Evolutionary conservation across 1,284 basidiomycete species (phyloP).

Genomic region (Sutorius eximius): DNA sequence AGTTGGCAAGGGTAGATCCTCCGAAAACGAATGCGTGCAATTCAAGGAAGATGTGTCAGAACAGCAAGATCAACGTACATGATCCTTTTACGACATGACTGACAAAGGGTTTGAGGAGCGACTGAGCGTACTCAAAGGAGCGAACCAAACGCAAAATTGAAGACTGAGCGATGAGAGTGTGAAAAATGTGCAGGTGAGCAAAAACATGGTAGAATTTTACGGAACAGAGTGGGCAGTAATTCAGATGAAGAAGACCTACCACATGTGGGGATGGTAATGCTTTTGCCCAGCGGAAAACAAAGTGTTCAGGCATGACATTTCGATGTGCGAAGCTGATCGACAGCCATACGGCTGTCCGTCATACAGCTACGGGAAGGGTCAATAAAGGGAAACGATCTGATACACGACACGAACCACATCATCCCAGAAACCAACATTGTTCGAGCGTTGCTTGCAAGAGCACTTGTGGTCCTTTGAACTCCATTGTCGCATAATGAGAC

Average conservation of each 20-base stretch:
- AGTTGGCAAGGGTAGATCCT: constrained; percentile 49
- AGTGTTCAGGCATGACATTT: constrained; percentile 58
- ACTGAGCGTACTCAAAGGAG: constrained; percentile 52
- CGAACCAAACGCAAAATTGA: constrained; percentile 46
- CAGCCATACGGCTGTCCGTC: constrained; percentile 48
- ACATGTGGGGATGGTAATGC: constrained; percentile 9
- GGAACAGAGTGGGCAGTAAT: constrained; percentile 8
- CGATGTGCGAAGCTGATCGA: constrained; percentile 51
- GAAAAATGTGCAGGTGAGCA: constrained; percentile 43
- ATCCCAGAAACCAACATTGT: constrained; percentile 55
- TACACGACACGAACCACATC: constrained; percentile 46
- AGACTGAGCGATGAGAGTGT: constrained; percentile 41
- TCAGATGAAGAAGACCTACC: constrained; percentile 15
- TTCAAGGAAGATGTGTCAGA: constrained; percentile 47
- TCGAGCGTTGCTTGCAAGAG: constrained; percentile 56
- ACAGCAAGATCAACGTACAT: constrained; percentile 52
- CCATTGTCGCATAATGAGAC: constrained; percentile 77
- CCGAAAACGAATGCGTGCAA: constrained; percentile 50
- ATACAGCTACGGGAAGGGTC: constrained; percentile 44
- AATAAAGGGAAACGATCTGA: neutral
- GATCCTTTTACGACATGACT: constrained; percentile 61
- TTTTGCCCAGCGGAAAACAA: constrained; percentile 43
- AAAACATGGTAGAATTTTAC: constrained; percentile 20
- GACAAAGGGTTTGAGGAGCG: constrained; percentile 55
- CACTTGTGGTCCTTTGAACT: constrained; percentile 64